Base-by-base conservation (phyloP, 2,329 filamentous ascomycete genomes). In the Botryotinia narcissicola region DNA sequence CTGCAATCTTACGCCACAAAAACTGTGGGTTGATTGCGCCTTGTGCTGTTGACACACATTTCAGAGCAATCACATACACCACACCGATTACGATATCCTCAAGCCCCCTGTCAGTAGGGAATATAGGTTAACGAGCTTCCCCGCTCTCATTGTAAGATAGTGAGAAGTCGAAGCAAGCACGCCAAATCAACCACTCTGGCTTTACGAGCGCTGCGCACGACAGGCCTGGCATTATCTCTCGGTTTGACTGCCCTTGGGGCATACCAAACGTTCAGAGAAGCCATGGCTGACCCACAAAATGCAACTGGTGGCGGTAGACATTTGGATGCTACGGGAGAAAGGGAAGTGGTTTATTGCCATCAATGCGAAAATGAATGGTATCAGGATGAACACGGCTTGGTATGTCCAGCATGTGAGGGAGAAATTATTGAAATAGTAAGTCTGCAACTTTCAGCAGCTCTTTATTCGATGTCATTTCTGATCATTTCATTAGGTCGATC, bases 381-480 rank as follows among this genome's bases (percentile, higher is more conserved):
- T 79, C 86, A 89, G 74, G 89, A 93, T 74, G 87, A 92, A 76
- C 86, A 87, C 76, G 90, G 87, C 40, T 83, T 97, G 75, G 84
- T 84, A 25, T 99, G 96, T 80, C 94, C 94, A 25, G 82, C 84
- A n/a, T 99, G 96, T 81, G 81, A 86, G 6, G 90, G 90, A 54
- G 93, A 97, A 32, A 91, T 93, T 77, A 93, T 90, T 25, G 95
- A 99, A 84, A 94, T 98, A 78, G 95, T 97, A 85, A 80, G 91
- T 86, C 51, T 16, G 40, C 25, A 20, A 44, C 16, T 57, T 69
- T 20, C 51, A n/a, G 18, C 16, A 25, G 25, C 14, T 71, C 68
- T 57, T 69, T 20, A 40, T 46, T 42, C 10, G 22, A 42, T 54
- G 32, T 16, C 42, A 22, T 51, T 61, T 25, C 83, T 82, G 74